phyloP scores from a whole-genome alignment of 306 rosid genomes.

The Prunus dulcis region DNA sequence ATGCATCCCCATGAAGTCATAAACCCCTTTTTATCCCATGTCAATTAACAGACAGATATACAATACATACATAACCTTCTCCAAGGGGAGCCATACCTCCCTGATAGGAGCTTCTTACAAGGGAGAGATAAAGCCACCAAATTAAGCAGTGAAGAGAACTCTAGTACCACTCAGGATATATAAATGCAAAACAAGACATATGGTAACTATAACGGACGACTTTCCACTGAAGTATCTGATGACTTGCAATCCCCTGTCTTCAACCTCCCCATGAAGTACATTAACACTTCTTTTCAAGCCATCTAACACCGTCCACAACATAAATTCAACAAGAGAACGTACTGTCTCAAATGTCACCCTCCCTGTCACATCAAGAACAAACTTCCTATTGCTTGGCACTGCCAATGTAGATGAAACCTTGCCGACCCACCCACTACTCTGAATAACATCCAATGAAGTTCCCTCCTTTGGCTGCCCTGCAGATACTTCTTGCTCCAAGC shows the following conservation, averaged over 20 bases:
- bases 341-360: slow-evolving; percentile 74
- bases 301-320: slow-evolving; percentile 58
- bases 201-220: slow-evolving; percentile 70
- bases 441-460: slow-evolving; percentile 20
- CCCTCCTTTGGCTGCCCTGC: slow-evolving; percentile 29
- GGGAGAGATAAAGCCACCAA: slow-evolving; percentile 14
- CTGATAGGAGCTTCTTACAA: slow-evolving; percentile 2
- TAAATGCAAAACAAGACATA: slow-evolving; percentile 77
- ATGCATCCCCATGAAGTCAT: background rate
- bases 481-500: slow-evolving; percentile 35
- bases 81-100: background rate
- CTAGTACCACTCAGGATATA: slow-evolving; percentile 62
- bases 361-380: slow-evolving; percentile 80
- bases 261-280: slow-evolving; percentile 54
- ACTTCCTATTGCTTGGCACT: slow-evolving; percentile 66
- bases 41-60: background rate
- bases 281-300: slow-evolving; percentile 54
- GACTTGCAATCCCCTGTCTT: slow-evolving; percentile 62
- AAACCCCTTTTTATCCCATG: background rate
- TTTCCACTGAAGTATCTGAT: slow-evolving; percentile 71
- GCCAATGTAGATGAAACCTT: slow-evolving; percentile 72
- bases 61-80: background rate
- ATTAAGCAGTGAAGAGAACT: slow-evolving; percentile 62
- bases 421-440: slow-evolving; percentile 53
- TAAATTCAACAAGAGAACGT: slow-evolving; percentile 61